A percentile compares a stretch with the other conserved stretches of the same genome.
Conservation (phyloP, 2,329 filamentous ascomycete genomes). For the Decorospora gaudefroyi region DNA sequence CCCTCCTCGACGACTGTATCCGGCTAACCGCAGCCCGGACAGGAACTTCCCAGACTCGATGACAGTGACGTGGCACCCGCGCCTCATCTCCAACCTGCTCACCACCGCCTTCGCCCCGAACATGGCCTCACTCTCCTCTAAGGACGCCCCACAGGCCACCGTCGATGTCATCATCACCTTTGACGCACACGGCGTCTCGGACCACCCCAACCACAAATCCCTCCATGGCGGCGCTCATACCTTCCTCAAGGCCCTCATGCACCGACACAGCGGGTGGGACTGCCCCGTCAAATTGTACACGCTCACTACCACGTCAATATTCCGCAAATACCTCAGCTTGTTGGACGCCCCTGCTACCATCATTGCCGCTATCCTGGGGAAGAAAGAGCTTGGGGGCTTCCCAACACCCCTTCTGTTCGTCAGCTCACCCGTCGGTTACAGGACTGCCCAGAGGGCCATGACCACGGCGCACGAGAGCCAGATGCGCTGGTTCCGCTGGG, state of each 20-base stretch:
- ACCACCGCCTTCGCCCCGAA: conserved; percentile 74
- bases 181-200: conserved; percentile 78
- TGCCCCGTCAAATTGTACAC: conserved; percentile 85
- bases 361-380: conserved; percentile 56
- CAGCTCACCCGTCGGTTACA: conserved; percentile 66
- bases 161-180: conserved; percentile 92
- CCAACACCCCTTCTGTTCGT: conserved; percentile 69
- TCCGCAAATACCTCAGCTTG: conserved; percentile 80
- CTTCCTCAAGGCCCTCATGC: conserved; percentile 71
- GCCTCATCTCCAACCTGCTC: conserved; percentile 71
- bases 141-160: conserved; percentile 55
- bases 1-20: conserved; percentile 8
- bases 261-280: conserved; percentile 65
- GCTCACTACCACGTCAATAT: conserved; percentile 70
- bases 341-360: conserved; percentile 77
- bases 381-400: conserved; percentile 58
- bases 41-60: conserved; percentile 87
- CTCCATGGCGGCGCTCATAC: conserved; percentile 78
- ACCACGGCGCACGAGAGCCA: conserved; percentile 87
- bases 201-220: conserved; percentile 91
- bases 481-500: conserved; percentile 98
- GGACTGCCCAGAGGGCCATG: conserved; percentile 82
- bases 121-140: conserved; percentile 51
- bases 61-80: conserved; percentile 74
- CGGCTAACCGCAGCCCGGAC: conserved; percentile 17